Conservation (phyloP, 2,329 filamentous ascomycete genomes). For the Colletotrichum horii region DNA sequence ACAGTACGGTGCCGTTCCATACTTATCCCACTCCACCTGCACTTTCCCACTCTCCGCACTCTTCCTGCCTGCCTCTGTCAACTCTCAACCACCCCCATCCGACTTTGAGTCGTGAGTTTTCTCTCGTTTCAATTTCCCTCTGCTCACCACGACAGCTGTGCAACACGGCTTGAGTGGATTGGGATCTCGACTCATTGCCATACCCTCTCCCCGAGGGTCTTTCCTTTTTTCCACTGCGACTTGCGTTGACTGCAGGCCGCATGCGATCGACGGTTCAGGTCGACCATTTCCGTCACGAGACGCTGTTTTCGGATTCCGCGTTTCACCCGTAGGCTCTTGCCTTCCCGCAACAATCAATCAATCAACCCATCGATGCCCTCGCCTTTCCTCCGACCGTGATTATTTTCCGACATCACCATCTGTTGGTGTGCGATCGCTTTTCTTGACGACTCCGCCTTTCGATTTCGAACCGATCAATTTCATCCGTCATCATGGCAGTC, state of each 20-base stretch:
- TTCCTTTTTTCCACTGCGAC: neutral
- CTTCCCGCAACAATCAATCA: neutral
- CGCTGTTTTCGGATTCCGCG: slow-evolving; percentile 14
- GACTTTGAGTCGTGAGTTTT: slow-evolving; percentile 12
- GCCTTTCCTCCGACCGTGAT: slow-evolving; percentile 6
- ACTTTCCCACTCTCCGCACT: slow-evolving; percentile 17
- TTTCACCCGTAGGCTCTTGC: neutral
- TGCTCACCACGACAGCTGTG: neutral
- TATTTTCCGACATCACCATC: slow-evolving; percentile 2
- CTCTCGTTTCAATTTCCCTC: slow-evolving; percentile 11
- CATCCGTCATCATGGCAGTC: slow-evolving; percentile 36
- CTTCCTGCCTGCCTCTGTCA: slow-evolving; percentile 1
- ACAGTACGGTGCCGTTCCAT: slow-evolving; percentile 3
- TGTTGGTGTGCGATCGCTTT: neutral
- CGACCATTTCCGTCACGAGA: slow-evolving; percentile 8
- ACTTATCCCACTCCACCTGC: slow-evolving; percentile 24
- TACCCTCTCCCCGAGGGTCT: neutral
- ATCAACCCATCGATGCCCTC: slow-evolving; percentile 7
- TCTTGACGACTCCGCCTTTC: neutral
- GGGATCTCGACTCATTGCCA: neutral
- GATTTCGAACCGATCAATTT: neutral
- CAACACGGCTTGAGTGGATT: neutral
- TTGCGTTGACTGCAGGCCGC: slow-evolving; percentile 5
- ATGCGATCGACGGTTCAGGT: slow-evolving; percentile 16
- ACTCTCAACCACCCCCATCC: slow-evolving; percentile 14